phyloP scores from a whole-genome alignment of 192 early-diverging fungal species.

The Rhizophagus sp. region DNA sequence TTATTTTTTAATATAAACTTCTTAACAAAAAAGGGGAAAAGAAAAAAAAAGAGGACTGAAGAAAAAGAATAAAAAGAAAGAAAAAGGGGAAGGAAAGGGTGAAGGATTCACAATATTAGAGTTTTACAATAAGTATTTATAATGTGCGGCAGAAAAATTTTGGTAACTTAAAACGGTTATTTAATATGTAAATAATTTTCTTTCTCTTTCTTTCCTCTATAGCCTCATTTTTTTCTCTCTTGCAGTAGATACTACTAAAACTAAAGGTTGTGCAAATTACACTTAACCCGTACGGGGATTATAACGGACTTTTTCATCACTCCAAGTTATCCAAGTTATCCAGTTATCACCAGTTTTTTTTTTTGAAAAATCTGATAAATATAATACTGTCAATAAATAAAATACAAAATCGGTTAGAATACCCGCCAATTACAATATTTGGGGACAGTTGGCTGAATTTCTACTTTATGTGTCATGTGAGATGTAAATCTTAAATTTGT shows the following conservation, averaged over 20 bases:
- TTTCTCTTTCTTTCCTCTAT: neutral
- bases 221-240: neutral
- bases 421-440: neutral
- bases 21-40: neutral
- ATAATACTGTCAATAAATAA: neutral
- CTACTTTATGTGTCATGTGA: conserved; percentile 2
- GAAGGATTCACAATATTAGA: neutral
- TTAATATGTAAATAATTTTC: neutral
- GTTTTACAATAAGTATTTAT: neutral
- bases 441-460: conserved; percentile 9
- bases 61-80: neutral
- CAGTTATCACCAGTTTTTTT: neutral
- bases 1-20: neutral
- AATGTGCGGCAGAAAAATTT: neutral
- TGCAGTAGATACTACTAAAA: neutral
- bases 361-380: neutral
- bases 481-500: conserved; percentile 1
- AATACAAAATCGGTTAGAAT: neutral
- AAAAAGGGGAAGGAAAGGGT: neutral
- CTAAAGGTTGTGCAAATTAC: neutral
- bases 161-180: neutral
- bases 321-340: no score
- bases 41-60: neutral
- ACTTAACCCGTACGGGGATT: neutral
- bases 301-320: no score